Conservation (phyloP, 1,139 yeast genomes). For the Suhomyces wounanorum region DNA sequence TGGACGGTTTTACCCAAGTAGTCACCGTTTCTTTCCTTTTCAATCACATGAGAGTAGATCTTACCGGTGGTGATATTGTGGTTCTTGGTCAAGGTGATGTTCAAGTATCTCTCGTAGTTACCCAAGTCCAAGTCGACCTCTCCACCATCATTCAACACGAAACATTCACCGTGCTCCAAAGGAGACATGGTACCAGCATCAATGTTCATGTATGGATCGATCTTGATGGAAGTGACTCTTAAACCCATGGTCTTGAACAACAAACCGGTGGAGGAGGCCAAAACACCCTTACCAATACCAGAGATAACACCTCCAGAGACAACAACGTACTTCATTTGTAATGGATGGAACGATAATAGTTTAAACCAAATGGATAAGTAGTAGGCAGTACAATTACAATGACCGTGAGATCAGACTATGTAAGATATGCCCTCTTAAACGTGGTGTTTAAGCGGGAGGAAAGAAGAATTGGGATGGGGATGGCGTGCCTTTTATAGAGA, state of each 20-base stretch:
- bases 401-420: slow-evolving; percentile 9
- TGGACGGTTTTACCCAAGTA: slow-evolving; percentile 99
- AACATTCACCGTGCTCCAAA: slow-evolving; percentile 97
- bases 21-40: slow-evolving; percentile 94
- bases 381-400: slow-evolving; percentile 12
- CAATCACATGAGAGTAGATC: slow-evolving; percentile 90
- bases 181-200: slow-evolving; percentile 99
- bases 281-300: slow-evolving; percentile 98
- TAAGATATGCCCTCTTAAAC: slow-evolving; percentile 49
- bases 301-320: slow-evolving; percentile 99
- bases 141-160: slow-evolving; percentile 97
- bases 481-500: slow-evolving; percentile 16
- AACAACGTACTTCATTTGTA: slow-evolving; percentile 91
- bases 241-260: slow-evolving; percentile 90
- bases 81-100: slow-evolving; percentile 87
- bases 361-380: background rate
- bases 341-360: background rate
- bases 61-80: slow-evolving; percentile 99
- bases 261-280: slow-evolving; percentile 96
- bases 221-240: slow-evolving; percentile 94
- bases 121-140: slow-evolving; percentile 98
- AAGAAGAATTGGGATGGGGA: slow-evolving; percentile 22
- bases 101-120: slow-evolving; percentile 94
- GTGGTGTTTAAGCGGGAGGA: slow-evolving; percentile 53
- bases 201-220: slow-evolving; percentile 98